Percentiles rank a stretch among this genome's conserved stretches.
phyloP scores from a whole-genome alignment of 352 stramenopile genomes.

The Phytophthora ramorum region DNA sequence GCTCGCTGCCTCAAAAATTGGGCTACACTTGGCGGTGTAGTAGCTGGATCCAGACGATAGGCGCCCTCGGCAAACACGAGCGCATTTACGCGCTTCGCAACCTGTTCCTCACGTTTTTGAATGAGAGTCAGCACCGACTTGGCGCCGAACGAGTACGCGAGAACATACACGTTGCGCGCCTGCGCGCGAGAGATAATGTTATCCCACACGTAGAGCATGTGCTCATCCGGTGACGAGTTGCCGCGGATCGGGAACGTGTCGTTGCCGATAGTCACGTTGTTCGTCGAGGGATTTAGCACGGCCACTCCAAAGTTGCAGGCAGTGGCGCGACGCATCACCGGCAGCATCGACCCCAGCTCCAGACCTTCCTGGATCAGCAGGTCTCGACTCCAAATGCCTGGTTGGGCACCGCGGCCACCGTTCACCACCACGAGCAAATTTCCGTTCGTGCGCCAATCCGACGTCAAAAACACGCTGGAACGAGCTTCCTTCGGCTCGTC shows the following conservation, averaged over 20 bases:
- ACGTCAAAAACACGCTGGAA: conserved; percentile 74
- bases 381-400: conserved; percentile 83
- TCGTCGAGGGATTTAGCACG: conserved; percentile 79
- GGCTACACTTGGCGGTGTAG: conserved; percentile 55
- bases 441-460: conserved; percentile 65
- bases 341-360: conserved; percentile 81
- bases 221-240: conserved; percentile 68
- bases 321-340: conserved; percentile 60
- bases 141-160: conserved; percentile 76
- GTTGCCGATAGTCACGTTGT: conserved; percentile 71
- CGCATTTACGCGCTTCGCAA: conserved; percentile 59
- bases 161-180: conserved; percentile 66
- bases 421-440: conserved; percentile 81
- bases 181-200: conserved; percentile 69
- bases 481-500: conserved; percentile 75
- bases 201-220: conserved; percentile 81
- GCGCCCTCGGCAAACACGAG: conserved; percentile 77
- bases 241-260: conserved; percentile 63
- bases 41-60: conserved; percentile 63
- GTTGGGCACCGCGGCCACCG: conserved; percentile 65
- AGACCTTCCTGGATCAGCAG: conserved; percentile 80
- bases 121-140: conserved; percentile 76
- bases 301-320: conserved; percentile 56
- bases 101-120: conserved; percentile 64
- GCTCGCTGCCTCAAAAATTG: conserved; percentile 68